Base-by-base conservation (phyloP, 352 stramenopile species). In the Pelagophyceae sp. region DNA sequence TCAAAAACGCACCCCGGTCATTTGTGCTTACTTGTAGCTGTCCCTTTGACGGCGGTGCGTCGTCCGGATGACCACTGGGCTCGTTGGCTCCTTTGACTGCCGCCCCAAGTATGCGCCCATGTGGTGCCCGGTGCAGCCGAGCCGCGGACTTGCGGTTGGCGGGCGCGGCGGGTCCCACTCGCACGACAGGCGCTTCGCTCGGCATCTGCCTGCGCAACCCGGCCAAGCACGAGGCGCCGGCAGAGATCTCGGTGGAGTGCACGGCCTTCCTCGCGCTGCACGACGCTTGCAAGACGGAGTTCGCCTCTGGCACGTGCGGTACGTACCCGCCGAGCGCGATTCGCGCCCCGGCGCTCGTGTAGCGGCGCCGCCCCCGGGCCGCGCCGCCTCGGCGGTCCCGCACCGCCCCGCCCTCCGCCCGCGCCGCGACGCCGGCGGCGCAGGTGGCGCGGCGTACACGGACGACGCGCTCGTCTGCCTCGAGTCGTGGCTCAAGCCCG, bases 401-500 rank as follows among this genome's bases (percentile, higher is more conserved):
- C n/a, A 71, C n/a, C n/a, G n/a, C n/a, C n/a, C n/a, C 45, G 45
- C 11, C 11, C 23, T 11, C 11, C 45, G 11, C 45, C 23, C 23
- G 45, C 11, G 45, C 11, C 45, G 45, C 11, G 11, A 54, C 11
- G 45, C 38, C n/a, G n/a, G 33, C 29, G 29, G 61, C 61, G 3
- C n/a, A 71, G 61, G 37, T 71, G n/a, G 31, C 61, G 15, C 6
- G n/a, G 15, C n/a, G 61, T 71, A 40, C 31, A 71, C 61, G 29
- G 61, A 71, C 15, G 61, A 71, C 61, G 61, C 61, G 29, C 1
- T 38, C n/a, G 6, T 71, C 3, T 71, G 61, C 61, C 61, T 71
- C 15, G 38, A 27, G 27, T 71, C 61, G 61, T 71, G 61, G 61
- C 17, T 71, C 15, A 38, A 3, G n/a, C 27, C 6, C 3, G n/a